A percentile compares a stretch with the other conserved stretches of the same genome.
Evolutionary conservation across 495 filamentous ascomycete genomes (phyloP).

Genomic region (Venustampulla echinocandica): DNA sequence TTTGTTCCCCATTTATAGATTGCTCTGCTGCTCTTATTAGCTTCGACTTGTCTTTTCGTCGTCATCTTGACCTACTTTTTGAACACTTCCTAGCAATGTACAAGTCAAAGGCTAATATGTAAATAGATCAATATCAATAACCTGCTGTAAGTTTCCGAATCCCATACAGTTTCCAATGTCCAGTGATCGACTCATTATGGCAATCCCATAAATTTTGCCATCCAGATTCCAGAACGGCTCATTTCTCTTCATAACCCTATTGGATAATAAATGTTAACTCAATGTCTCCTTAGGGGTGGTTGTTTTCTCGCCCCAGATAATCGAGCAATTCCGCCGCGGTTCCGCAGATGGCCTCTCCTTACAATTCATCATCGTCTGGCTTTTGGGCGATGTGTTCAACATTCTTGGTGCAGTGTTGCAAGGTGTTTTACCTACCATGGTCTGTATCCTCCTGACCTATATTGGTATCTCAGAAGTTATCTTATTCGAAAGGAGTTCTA

Average conservation of each 20-base stretch:
- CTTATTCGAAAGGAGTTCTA: neutral
- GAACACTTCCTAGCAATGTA: too few relatives aligned
- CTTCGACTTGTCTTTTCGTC: neutral
- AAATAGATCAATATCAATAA: slow-evolving; percentile 80
- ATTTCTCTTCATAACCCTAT: too few relatives aligned
- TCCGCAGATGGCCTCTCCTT: slow-evolving; percentile 87
- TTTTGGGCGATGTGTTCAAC: slow-evolving; percentile 92
- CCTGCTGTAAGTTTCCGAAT: too few relatives aligned
- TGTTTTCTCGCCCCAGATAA: slow-evolving; percentile 93
- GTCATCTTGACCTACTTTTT: neutral
- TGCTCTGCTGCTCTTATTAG: neutral
- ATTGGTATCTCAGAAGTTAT: neutral
- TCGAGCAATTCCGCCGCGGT: slow-evolving; percentile 82
- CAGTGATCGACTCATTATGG: too few relatives aligned
- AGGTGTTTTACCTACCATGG: slow-evolving; percentile 90
- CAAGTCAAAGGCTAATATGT: slow-evolving; percentile 9
- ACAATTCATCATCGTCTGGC: slow-evolving; percentile 83
- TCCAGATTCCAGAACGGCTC: too few relatives aligned
- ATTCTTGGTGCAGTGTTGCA: slow-evolving; percentile 89
- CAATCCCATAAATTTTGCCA: too few relatives aligned
- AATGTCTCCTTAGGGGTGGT: slow-evolving; percentile 50
- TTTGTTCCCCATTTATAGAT: slow-evolving; percentile 27
- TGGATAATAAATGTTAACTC: too few relatives aligned
- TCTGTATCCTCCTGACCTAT: slow-evolving; percentile 8
- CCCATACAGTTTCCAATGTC: too few relatives aligned